These are phyloP conservation scores for Diaporthe australafricana DNA, from an alignment of 2,329 filamentous ascomycete species.

Conservation along the genomic window DNA sequence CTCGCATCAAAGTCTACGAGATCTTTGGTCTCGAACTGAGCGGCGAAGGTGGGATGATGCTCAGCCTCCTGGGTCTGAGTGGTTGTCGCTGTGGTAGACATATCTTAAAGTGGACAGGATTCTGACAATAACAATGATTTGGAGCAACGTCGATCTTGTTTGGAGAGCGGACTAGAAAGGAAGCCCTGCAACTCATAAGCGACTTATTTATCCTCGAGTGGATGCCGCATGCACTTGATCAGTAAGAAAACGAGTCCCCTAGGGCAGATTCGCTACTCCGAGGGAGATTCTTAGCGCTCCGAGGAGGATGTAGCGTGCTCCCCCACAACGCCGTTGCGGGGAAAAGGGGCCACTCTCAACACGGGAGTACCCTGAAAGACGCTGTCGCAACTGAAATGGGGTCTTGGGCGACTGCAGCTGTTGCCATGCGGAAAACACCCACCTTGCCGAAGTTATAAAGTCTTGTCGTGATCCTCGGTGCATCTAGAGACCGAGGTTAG, in stretches of 20 bases:
- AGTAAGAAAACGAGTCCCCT: not conserved
- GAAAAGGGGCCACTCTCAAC: not conserved
- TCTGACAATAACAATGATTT: too few species aligned
- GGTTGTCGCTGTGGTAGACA: slow-evolving; percentile 8
- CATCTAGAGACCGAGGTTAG: not conserved
- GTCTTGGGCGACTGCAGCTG: not conserved
- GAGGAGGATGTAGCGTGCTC: slow-evolving; percentile 12
- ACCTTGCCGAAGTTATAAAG: slow-evolving; percentile 7
- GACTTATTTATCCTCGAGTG: not conserved
- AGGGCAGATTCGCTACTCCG: not conserved
- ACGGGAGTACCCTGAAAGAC: slow-evolving; percentile 8
- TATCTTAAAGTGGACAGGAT: not conserved
- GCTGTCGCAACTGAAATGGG: not conserved
- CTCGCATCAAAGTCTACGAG: slow-evolving; percentile 37
- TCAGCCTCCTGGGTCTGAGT: slow-evolving; percentile 18
- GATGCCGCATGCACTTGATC: not conserved
- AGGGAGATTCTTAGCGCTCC: not conserved
- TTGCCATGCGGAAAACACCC: not conserved
- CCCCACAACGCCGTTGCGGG: slow-evolving; percentile 17
- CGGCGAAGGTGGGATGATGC: slow-evolving; percentile 8
- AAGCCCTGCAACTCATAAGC: not conserved
- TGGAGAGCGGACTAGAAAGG: too few species aligned
- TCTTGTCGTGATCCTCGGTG: slow-evolving; percentile 2
- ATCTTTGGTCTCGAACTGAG: slow-evolving; percentile 34
- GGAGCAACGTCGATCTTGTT: not conserved